Percentiles rank a stretch among this genome's conserved stretches.
Evolutionary conservation across 2,329 filamentous ascomycete species (phyloP).

Genomic region (Sphaerulina musiva): DNA sequence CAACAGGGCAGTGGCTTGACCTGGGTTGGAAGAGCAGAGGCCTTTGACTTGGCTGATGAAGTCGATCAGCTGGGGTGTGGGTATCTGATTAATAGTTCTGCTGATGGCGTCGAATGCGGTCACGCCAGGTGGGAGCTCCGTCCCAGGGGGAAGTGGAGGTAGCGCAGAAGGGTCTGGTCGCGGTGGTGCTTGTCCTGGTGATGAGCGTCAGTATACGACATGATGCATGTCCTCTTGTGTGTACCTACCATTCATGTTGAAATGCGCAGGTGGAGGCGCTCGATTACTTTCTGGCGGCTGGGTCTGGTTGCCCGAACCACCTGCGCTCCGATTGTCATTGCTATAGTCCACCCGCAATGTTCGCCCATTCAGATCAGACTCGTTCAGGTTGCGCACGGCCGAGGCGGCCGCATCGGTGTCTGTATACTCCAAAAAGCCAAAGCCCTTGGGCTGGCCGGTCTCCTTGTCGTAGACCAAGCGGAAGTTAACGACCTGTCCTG

Average conservation of each 20-base stretch:
- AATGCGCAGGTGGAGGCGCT: constrained; percentile 37
- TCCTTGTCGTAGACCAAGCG: constrained; percentile 92
- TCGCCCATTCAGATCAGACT: constrained; percentile 89
- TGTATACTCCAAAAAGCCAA: constrained; percentile 92
- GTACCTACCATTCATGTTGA: constrained; percentile 37
- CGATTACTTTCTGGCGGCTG: constrained; percentile 15
- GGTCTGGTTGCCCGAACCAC: constrained; percentile 16
- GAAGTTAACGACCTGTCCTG: constrained; percentile 85
- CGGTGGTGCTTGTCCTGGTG: constrained; percentile 1
- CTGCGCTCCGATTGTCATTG: constrained; percentile 70
- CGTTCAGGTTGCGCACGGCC: constrained; percentile 90
- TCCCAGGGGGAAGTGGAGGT: constrained; percentile 75
- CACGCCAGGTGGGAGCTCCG: constrained; percentile 74
- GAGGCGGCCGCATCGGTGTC: constrained; percentile 88
- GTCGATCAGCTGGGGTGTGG: constrained; percentile 82
- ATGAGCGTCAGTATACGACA: neutral
- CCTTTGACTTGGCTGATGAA: constrained; percentile 92
- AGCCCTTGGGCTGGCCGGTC: constrained; percentile 89
- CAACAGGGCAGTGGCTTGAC: constrained; percentile 77
- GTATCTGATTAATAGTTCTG: constrained; percentile 77
- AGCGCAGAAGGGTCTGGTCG: constrained; percentile 49
- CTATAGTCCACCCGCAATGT: constrained; percentile 94
- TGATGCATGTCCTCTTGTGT: neutral
- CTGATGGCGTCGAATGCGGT: constrained; percentile 88
- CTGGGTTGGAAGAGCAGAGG: constrained; percentile 72